Base-by-base conservation (phyloP, 306 rosid species). In the Malus domestica region DNA sequence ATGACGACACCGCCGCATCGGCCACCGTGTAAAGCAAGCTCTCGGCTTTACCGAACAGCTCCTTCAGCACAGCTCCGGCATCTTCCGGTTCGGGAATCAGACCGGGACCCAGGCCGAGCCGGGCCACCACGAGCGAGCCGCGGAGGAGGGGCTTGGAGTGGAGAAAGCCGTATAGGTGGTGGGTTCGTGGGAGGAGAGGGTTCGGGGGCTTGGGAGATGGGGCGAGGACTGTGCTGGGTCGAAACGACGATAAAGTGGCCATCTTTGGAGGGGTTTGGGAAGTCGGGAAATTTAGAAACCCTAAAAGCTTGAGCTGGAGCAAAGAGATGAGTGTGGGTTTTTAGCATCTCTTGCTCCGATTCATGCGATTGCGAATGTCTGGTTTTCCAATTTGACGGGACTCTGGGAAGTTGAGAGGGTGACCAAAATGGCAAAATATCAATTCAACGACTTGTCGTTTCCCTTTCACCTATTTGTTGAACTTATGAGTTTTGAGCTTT, bases 1-100 rank as follows among this genome's bases (percentile, higher is more conserved):
- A 78, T 30, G 83, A 78, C 4, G 85, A 77, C 12, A 90, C 97
- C 52, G 97, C 93, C 22, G 96, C 96, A 73, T 93, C 99, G 0
- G 99, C 99, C 73, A 96, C 27, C 52, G 97, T 93, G 79, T 96
- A 96, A 13, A 96, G 45, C 29, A 96, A 59, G 66, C 89, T 85
- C 82, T 96, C 99, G 49, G 93, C 98, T 80, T 90, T 81, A 35
- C 65, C 83, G 14, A 90, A 55, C 62, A 96, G 77, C 63, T 86
- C 99, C 76, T 78, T 80, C 4, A 89, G 7, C 9, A 83, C 42
- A 55, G 73, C 83, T 67, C 82, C 89, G 3, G 91, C 82, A 42
- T 29, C 70, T 8, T 86, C 89, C 61, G 91, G 90, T 55, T 87
- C 96, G 18, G 93, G 93, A 3, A 89, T 49, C 58, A 82, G 83